A percentile compares a stretch with the other conserved stretches of the same genome.
phyloP scores from a whole-genome alignment of 2,329 filamentous ascomycete genomes.

The Xylariaceae sp. region DNA sequence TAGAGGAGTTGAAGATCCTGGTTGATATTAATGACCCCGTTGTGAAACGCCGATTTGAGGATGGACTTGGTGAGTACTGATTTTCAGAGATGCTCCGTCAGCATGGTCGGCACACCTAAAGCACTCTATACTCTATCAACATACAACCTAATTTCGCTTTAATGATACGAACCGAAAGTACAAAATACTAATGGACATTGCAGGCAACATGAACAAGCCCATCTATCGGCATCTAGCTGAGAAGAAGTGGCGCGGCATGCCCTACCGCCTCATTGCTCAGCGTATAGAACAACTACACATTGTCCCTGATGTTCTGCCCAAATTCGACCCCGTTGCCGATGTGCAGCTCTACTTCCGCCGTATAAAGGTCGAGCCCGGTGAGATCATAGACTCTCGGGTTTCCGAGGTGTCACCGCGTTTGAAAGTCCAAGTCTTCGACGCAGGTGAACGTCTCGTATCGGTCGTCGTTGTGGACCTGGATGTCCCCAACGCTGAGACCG shows the following conservation, averaged over 20 bases:
- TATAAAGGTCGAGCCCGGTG: slow-evolving; percentile 74
- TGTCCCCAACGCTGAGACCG: slow-evolving; percentile 78
- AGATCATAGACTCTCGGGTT: slow-evolving; percentile 75
- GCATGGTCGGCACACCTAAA: too few relatives aligned
- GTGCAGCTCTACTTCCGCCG: slow-evolving; percentile 82
- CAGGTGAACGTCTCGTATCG: slow-evolving; percentile 80
- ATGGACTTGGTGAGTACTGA: slow-evolving; percentile 74
- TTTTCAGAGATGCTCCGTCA: background rate
- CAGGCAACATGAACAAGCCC: slow-evolving; percentile 94
- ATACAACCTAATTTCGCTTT: too few relatives aligned
- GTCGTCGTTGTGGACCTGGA: slow-evolving; percentile 89
- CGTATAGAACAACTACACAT: slow-evolving; percentile 87
- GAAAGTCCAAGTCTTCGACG: slow-evolving; percentile 84
- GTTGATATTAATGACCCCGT: slow-evolving; percentile 95
- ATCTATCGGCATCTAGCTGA: slow-evolving; percentile 93
- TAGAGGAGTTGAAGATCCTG: slow-evolving; percentile 83
- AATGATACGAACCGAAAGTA: slow-evolving; percentile 3
- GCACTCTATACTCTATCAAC: too few relatives aligned
- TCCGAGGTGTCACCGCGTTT: slow-evolving; percentile 79
- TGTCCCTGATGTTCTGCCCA: slow-evolving; percentile 84
- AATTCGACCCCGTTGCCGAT: slow-evolving; percentile 78
- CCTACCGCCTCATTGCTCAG: slow-evolving; percentile 80
- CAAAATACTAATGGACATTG: slow-evolving; percentile 27
- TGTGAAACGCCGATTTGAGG: slow-evolving; percentile 93
- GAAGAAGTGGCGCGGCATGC: slow-evolving; percentile 85